Conservation (phyloP, 2,329 filamentous ascomycete genomes). For the Phyllosticta citribraziliensis region DNA sequence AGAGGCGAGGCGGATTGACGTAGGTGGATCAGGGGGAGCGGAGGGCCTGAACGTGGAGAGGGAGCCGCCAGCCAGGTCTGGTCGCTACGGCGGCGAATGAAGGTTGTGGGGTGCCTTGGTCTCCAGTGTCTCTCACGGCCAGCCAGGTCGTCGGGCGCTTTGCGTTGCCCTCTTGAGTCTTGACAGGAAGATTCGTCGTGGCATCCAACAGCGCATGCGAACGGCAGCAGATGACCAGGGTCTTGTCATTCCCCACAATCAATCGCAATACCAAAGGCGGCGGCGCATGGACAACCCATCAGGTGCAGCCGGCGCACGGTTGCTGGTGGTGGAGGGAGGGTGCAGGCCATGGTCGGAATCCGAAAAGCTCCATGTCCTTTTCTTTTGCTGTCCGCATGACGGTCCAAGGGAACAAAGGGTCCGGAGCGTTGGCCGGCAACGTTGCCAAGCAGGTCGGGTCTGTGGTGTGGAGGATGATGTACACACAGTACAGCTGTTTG, state of each 20-base stretch:
- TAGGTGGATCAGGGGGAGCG: background rate
- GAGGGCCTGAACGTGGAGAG: background rate
- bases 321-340: background rate
- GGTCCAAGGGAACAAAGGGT: background rate
- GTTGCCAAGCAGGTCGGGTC: background rate
- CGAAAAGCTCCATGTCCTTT: background rate
- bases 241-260: background rate
- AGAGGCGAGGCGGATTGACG: background rate
- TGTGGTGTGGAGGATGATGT: background rate
- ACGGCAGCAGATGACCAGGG: background rate
- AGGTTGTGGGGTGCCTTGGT: background rate
- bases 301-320: background rate
- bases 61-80: background rate
- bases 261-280: background rate
- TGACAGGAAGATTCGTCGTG: too few relatives aligned
- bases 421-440: background rate
- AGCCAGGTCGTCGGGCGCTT: too few relatives aligned
- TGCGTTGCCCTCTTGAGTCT: too few relatives aligned
- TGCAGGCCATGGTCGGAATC: background rate
- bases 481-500: background rate
- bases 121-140: too few relatives aligned
- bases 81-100: background rate
- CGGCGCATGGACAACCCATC: background rate
- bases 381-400: background rate
- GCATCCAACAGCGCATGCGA: too few relatives aligned